Conservation (phyloP, 768 basidiomycete species). For the Mycena epipterygia region DNA sequence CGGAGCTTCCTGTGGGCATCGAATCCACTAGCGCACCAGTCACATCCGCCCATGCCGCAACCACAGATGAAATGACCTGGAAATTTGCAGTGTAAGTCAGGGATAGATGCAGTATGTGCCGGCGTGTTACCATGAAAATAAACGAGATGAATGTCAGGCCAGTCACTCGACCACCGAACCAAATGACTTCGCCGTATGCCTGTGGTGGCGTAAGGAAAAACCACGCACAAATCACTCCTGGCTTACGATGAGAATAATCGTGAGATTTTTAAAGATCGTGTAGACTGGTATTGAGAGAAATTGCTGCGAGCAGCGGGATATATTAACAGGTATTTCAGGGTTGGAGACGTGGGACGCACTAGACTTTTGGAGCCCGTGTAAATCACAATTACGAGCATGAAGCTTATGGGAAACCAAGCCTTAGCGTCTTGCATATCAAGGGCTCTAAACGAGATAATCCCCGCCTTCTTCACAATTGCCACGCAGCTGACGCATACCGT, state of each 20-base stretch:
- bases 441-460: conserved; percentile 87
- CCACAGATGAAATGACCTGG: conserved; percentile 91
- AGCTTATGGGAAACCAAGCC: conserved; percentile 95
- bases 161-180: conserved; percentile 94
- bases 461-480: conserved; percentile 74
- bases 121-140: conserved; percentile 82
- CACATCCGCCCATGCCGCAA: conserved; percentile 98
- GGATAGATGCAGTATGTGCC: neutral
- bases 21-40: conserved; percentile 57
- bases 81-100: conserved; percentile 7
- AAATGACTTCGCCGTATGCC: conserved; percentile 98
- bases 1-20: conserved; percentile 49
- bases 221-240: neutral
- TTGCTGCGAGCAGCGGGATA: conserved; percentile 72
- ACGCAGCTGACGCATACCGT: conserved; percentile 90
- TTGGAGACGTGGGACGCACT: conserved; percentile 62
- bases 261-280: conserved; percentile 99
- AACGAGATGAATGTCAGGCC: conserved; percentile 91
- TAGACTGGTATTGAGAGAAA: conserved; percentile 94
- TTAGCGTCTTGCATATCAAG: conserved; percentile 90
- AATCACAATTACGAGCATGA: conserved; percentile 92
- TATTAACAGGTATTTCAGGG: neutral
- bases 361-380: conserved; percentile 98
- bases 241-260: conserved; percentile 96
- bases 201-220: conserved; percentile 44